Conservation (phyloP, 2,329 filamentous ascomycete species). For the Lachnellula cervina region DNA sequence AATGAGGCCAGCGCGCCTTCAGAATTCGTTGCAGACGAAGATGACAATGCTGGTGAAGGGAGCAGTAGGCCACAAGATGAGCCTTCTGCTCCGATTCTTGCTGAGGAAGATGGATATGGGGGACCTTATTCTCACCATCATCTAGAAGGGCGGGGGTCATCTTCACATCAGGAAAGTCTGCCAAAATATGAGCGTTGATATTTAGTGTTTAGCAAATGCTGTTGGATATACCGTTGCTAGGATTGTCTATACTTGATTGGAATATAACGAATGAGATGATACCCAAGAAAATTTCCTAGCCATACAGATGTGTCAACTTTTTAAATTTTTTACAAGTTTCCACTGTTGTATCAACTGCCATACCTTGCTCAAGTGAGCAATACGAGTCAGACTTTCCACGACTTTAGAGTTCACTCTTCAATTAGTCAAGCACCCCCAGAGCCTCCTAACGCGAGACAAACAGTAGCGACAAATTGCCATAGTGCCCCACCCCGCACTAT, state of each 20-base stretch:
- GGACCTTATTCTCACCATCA: conserved; percentile 16
- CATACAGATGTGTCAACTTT: too few species aligned
- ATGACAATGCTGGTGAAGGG: conserved; percentile 30
- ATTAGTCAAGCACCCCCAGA: too few species aligned
- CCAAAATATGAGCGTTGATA: conserved; percentile 31
- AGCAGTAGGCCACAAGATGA: conserved; percentile 27
- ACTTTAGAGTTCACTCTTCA: too few species aligned
- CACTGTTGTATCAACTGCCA: too few species aligned
- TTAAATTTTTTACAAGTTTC: too few species aligned
- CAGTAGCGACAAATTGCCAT: too few species aligned
- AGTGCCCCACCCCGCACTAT: too few species aligned
- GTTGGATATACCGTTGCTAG: background rate
- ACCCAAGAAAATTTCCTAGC: background rate
- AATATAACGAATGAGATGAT: background rate
- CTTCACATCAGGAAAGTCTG: conserved; percentile 20
- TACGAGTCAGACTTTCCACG: too few species aligned
- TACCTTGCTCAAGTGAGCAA: too few species aligned
- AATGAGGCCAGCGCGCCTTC: conserved; percentile 49
- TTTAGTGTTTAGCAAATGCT: background rate
- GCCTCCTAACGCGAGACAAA: too few species aligned
- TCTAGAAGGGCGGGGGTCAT: conserved; percentile 3
- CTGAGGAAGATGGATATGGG: conserved; percentile 49
- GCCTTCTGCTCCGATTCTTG: conserved; percentile 55
- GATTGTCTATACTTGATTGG: background rate
- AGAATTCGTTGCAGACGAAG: conserved; percentile 46